Evolutionary conservation across 225 moss, liverwort and hornwort genomes (phyloP), one percentile per base, ranked within the genome.

Genomic region (Marchantia paleacea): DNA sequence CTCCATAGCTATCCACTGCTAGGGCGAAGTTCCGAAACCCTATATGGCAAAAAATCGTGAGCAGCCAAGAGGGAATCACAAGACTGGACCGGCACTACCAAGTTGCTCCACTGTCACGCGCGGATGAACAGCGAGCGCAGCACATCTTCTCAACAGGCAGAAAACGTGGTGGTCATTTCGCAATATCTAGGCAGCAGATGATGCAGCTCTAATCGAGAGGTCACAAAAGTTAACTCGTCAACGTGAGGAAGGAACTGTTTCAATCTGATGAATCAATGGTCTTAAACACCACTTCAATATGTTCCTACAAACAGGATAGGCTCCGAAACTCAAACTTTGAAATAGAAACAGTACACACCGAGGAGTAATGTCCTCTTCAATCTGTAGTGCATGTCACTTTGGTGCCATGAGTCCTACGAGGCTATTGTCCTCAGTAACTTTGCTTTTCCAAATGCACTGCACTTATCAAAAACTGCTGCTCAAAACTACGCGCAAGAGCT

Each of bases 321-420:
- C 72, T 80, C 39, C 77, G 73, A 74, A 85, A 73, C 77, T 86
- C 64, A 69, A 80, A 67, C 49, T 78, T 54, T 80, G 72, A 28
- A 76, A 82, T 58, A 73, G 72, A 83, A 85, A 76, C 61, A 80
- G 80, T 83, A 74, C 72, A 80, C 80, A 83, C 80, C 73, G 68
- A 82, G 77, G 73, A 80, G 72, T 70, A 12, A 80, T 55, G 24
- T 78, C 77, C 80, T 83, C 74, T 77, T 64, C 49, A 76, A 76
- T 72, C 75, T 73, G 55, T 73, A 76, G 73, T 73, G 78, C 86
- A 80, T 47, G 77, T 60, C 80, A 80, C 80, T 69, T 61, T 39
- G 79, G 58, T 77, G 75, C 49, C 76, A 78, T 76, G 75, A 75
- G 78, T 53, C 77, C 75, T 66, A 78, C 63, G 78, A 55, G 76